Conservation (phyloP, 2,329 filamentous ascomycete species). For the Colletotrichum tropicicola region DNA sequence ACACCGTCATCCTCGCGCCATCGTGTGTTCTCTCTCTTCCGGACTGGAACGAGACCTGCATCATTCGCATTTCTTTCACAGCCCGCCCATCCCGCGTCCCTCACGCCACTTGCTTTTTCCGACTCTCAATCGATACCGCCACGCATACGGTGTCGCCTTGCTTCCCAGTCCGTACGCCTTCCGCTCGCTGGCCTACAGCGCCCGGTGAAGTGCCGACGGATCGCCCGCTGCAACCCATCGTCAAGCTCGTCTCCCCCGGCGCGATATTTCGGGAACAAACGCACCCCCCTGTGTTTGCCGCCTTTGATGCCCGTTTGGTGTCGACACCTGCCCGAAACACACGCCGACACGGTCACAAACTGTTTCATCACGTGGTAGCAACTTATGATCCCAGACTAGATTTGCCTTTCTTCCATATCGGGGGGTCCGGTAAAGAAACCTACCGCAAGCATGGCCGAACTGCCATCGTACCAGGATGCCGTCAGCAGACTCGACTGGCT, state of each 20-base stretch:
- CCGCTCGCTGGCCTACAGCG: not conserved
- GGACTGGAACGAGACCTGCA: constrained; percentile 13
- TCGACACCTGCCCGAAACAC: not conserved
- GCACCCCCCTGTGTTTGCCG: not conserved
- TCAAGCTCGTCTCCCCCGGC: not conserved
- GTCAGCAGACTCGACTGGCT: constrained; percentile 58
- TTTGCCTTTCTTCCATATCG: not conserved
- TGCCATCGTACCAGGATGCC: constrained; percentile 65
- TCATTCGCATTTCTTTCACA: constrained; percentile 23
- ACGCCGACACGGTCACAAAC: not conserved
- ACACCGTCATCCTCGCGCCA: not conserved
- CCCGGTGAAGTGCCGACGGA: not conserved
- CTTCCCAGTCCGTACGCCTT: not conserved
- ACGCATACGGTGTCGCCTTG: not conserved
- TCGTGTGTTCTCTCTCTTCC: not conserved
- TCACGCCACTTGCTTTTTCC: constrained; percentile 6
- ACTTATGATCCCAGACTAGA: not conserved
- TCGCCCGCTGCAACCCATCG: not conserved
- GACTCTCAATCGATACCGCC: not conserved
- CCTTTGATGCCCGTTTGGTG: not conserved
- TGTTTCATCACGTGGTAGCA: constrained; percentile 6
- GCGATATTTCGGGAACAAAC: not conserved
- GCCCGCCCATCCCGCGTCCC: not conserved
- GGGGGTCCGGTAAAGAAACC: not conserved
- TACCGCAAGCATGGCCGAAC: constrained; percentile 30